A percentile compares a stretch with the other conserved stretches of the same genome.
These are phyloP conservation scores for Gillenia trifoliata DNA, from an alignment of 306 rosid species.

Conservation along the genomic window DNA sequence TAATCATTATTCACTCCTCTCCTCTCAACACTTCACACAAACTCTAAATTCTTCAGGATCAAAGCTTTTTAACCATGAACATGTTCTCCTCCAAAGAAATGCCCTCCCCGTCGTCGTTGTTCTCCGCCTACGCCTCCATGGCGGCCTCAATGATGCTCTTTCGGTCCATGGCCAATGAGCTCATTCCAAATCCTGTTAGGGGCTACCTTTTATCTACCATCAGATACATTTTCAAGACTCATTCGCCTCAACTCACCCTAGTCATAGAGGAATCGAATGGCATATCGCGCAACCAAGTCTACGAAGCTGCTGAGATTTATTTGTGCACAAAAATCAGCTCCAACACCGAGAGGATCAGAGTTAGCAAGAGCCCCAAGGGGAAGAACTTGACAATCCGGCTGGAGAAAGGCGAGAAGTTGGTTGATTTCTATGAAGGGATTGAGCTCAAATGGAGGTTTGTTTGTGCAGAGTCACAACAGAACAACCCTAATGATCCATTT, in stretches of 20 bases:
- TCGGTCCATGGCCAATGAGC: constrained; percentile 66
- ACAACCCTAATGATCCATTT: constrained; percentile 13
- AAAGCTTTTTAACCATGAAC: neutral
- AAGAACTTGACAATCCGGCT: constrained; percentile 51
- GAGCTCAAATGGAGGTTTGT: constrained; percentile 45
- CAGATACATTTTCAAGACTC: constrained; percentile 41
- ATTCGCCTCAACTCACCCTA: constrained; percentile 52
- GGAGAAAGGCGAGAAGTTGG: constrained; percentile 54
- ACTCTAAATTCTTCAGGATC: neutral
- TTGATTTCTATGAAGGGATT: constrained; percentile 36
- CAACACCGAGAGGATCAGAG: constrained; percentile 44
- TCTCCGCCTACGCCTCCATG: constrained; percentile 85
- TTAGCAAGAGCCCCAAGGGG: constrained; percentile 55
- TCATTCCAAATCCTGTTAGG: constrained; percentile 64
- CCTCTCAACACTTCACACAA: neutral
- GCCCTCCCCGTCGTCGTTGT: constrained; percentile 68
- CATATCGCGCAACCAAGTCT: constrained; percentile 59
- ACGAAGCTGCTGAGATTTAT: constrained; percentile 66
- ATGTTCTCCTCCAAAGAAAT: constrained; percentile 59
- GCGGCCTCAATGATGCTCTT: constrained; percentile 66
- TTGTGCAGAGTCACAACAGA: constrained; percentile 35
- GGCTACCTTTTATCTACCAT: constrained; percentile 36
- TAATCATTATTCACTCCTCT: neutral
- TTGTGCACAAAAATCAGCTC: constrained; percentile 50
- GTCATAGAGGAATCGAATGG: constrained; percentile 60